phyloP scores from a whole-genome alignment of 1,284 basidiomycete genomes.

The Gymnopus androsaceus region DNA sequence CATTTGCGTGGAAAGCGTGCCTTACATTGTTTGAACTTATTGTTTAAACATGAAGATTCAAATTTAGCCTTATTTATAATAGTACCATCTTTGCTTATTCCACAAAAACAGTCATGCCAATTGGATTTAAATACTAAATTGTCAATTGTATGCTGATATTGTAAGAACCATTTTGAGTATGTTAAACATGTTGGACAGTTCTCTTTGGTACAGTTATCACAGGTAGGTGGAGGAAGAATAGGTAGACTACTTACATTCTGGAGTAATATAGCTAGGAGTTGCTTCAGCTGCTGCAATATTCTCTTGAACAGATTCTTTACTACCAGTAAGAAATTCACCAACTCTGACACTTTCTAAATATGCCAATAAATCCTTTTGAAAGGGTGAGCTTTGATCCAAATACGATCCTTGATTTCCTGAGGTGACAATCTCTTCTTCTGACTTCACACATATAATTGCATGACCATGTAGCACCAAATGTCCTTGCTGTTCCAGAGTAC shows the following conservation, averaged over 20 bases:
- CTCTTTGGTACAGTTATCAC: too few relatives aligned
- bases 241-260: slow-evolving; percentile 15
- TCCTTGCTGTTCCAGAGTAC: slow-evolving; percentile 38
- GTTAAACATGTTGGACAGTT: too few relatives aligned
- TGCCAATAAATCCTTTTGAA: slow-evolving; percentile 17
- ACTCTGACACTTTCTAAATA: slow-evolving; percentile 20
- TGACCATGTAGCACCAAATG: slow-evolving; percentile 35
- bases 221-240: slow-evolving; percentile 15
- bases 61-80: slow-evolving; percentile 4
- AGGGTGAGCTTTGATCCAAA: slow-evolving; percentile 22
- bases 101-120: slow-evolving; percentile 19
- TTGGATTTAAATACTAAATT: slow-evolving; percentile 1
- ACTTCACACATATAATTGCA: slow-evolving; percentile 33
- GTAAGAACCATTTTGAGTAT: too few relatives aligned
- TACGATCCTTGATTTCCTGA: slow-evolving; percentile 26
- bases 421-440: slow-evolving; percentile 26
- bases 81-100: neutral
- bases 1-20: slow-evolving; percentile 29
- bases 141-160: too few relatives aligned
- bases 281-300: too few relatives aligned
- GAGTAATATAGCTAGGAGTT: slow-evolving; percentile 6
- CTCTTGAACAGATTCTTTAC: slow-evolving; percentile 2
- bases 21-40: slow-evolving; percentile 26
- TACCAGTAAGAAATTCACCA: slow-evolving; percentile 18
- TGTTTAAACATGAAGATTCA: slow-evolving; percentile 14